phyloP scores from a whole-genome alignment of 306 rosid species.

The Mimosa bimucronata region DNA sequence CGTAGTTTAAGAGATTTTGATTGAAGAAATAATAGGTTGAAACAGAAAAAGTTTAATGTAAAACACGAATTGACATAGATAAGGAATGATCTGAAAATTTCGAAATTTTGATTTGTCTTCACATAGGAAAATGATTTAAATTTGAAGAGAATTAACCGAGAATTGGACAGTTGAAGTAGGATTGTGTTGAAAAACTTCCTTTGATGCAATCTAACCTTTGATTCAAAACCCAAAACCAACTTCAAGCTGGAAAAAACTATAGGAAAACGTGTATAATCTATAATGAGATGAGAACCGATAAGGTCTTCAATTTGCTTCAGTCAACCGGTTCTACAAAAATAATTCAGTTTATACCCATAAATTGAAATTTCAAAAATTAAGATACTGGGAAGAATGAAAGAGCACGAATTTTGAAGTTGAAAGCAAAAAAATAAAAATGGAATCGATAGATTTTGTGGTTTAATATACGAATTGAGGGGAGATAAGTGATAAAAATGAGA shows the following conservation, averaged over 20 bases:
- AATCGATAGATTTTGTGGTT: constrained; percentile 30
- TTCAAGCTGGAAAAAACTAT: constrained; percentile 18
- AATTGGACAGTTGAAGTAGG: too few species aligned
- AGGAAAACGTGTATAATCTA: constrained; percentile 21
- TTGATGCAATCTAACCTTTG: too few species aligned
- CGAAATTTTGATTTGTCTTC: too few species aligned
- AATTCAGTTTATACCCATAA: constrained; percentile 28
- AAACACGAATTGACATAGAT: too few species aligned
- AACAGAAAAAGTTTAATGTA: too few species aligned
- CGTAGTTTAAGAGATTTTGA: too few species aligned
- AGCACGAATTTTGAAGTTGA: background rate
- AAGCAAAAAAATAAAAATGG: background rate
- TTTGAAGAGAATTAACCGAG: too few species aligned
- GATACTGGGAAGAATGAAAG: constrained; percentile 22
- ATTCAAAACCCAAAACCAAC: too few species aligned
- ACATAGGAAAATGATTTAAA: too few species aligned
- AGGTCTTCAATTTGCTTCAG: constrained; percentile 2
- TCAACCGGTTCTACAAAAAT: constrained; percentile 11
- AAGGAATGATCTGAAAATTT: too few species aligned
- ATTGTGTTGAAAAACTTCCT: too few species aligned
- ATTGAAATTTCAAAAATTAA: constrained; percentile 16
- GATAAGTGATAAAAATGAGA: constrained; percentile 20
- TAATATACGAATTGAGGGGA: background rate
- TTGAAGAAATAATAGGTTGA: too few species aligned
- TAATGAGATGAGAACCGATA: background rate